These are phyloP conservation scores for Elaeis guineensis DNA, from an alignment of 176 grass and related monocot genomes.

Conservation along the genomic window DNA sequence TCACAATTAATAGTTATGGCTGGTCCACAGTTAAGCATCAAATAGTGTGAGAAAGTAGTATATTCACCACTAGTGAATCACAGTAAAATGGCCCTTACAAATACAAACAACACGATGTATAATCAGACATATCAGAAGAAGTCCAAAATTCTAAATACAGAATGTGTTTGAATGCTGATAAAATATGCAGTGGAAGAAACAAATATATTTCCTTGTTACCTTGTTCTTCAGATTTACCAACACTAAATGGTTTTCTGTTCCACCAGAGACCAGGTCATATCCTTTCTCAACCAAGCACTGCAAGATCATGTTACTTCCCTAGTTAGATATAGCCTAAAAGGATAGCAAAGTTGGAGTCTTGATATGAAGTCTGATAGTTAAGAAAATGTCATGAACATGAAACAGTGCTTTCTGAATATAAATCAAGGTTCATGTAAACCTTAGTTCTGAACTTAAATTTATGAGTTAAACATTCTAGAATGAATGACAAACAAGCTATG, in stretches of 20 bases:
- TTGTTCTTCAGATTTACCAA: constrained; percentile 96
- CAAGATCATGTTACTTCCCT: constrained; percentile 27
- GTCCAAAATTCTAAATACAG: no score
- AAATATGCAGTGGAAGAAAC: not conserved
- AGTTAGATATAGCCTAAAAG: not conserved
- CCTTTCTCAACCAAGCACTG: constrained; percentile 62
- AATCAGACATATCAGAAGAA: no score
- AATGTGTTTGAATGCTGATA: not conserved
- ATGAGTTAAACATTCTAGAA: no score
- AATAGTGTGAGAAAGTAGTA: not conserved
- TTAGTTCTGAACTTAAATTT: no score
- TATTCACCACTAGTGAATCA: no score
- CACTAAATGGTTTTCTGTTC: constrained; percentile 98
- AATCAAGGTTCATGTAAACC: no score
- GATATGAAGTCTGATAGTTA: no score
- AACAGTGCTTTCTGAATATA: no score
- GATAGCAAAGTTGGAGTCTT: not conserved
- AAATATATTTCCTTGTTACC: constrained; percentile 42
- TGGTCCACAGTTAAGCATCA: not conserved
- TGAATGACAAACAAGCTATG: no score
- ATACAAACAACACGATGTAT: no score
- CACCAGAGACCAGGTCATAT: constrained; percentile 96
- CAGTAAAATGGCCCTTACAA: no score
- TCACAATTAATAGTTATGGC: not conserved
- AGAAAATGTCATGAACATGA: no score